Base-by-base conservation (phyloP, 148 eudicot genomes). In the Persicaria tinctoria region DNA sequence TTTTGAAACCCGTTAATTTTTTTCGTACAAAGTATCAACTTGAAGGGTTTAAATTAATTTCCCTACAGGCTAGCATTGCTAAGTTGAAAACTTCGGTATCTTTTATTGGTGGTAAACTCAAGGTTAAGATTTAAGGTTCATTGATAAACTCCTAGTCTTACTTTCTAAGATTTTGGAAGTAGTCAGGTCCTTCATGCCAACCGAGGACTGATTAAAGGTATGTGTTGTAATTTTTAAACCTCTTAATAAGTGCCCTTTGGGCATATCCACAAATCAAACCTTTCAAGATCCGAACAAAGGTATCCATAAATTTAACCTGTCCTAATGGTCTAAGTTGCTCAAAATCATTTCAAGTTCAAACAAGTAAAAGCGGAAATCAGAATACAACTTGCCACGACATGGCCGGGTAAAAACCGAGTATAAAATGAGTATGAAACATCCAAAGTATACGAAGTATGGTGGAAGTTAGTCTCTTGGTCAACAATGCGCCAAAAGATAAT, bases 91-190 rank as follows among this genome's bases (percentile, higher is more conserved):
- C 96, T 73, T 94, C 97, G 53, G 86, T 94, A 79, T 91, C 97
- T 64, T 76, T 91, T 74, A 79, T 73, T 73, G 84, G 96, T 49
- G 98, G 91, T 79, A 90, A 86, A 84, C 86, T 94, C 76, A 93
- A 95, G 85, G 82, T 95, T 32, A 95, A 89, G 92, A 84, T 95
- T 60, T 90, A 90, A 79, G 98, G 98, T 92, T 90, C 83, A 92
- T 86, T 83, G 93, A 95, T 81, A 95, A 92, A 81, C 96, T 95
- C 78, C 88, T 89, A 17, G 86, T 89, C 74, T 87, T 95, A 75
- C 75, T 95, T 76, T 82, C 92, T 20, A 95, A 90, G 86, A 82
- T 95, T 80, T 78, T 95, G 85, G 82, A 82, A 63, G 77, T 81
- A 48, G 85, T 89, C 20, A 95, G 82, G 82, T 83, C 88, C 51